phyloP scores from a whole-genome alignment of 768 basidiomycete species.

The Leucogyrophana mollusca region DNA sequence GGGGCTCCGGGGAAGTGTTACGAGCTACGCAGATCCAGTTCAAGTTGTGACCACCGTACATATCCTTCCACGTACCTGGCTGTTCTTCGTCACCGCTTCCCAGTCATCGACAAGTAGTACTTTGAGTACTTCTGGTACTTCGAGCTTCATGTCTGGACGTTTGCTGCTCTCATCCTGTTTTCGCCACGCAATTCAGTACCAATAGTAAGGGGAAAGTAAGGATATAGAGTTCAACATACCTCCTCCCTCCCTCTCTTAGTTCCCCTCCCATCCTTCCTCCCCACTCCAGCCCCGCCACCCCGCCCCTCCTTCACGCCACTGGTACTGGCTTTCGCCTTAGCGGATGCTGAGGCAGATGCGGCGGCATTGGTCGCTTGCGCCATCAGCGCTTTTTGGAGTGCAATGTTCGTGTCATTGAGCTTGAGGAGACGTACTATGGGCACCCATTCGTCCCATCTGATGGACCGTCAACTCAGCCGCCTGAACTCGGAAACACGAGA shows the following conservation, averaged over 20 bases:
- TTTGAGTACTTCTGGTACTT: conserved; percentile 88
- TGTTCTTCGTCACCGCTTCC: conserved; percentile 95
- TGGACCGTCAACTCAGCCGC: neutral
- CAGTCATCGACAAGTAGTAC: conserved; percentile 92
- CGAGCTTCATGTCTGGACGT: conserved; percentile 88
- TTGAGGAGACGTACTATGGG: conserved; percentile 79
- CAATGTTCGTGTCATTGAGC: conserved; percentile 76
- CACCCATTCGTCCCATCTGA: conserved; percentile 98
- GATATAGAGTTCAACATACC: conserved; percentile 35
- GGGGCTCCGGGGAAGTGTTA: conserved; percentile 78
- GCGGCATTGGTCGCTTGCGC: conserved; percentile 43
- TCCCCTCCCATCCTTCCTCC: conserved; percentile 27
- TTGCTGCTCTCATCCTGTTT: conserved; percentile 70
- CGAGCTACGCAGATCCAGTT: too few species aligned
- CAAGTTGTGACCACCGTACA: too few species aligned
- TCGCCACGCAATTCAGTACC: neutral
- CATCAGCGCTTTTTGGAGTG: conserved; percentile 69
- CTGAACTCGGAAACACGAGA: conserved; percentile 2
- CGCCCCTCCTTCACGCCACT: conserved; percentile 18
- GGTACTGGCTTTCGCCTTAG: conserved; percentile 17
- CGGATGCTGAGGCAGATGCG: conserved; percentile 30
- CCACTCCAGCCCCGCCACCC: conserved; percentile 13
- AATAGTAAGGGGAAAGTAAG: neutral
- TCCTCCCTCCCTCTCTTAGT: conserved; percentile 55
- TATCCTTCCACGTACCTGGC: conserved; percentile 80